Percentiles rank a stretch among this genome's conserved stretches.
Evolutionary conservation across 495 filamentous ascomycete genomes (phyloP).

Genomic region (Lasiosphaeria miniovina): DNA sequence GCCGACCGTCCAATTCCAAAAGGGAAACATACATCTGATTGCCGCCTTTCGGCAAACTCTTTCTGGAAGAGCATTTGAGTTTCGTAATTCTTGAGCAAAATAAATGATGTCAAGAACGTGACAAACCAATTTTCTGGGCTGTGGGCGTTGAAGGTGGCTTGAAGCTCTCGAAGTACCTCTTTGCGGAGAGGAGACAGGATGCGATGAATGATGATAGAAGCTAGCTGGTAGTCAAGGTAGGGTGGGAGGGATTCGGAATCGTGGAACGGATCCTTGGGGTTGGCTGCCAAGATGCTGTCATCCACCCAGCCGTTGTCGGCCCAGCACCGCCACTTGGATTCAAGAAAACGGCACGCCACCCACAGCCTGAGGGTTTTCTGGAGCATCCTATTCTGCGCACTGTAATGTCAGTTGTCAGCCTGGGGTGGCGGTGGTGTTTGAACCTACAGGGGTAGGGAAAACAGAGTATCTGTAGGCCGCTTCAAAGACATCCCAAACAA

Average conservation of each 20-base stretch:
- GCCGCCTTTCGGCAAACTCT: conserved; percentile 30
- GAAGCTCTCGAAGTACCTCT: conserved; percentile 30
- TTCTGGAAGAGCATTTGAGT: conserved; percentile 34
- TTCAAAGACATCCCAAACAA: conserved; percentile 39
- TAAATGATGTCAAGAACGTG: conserved; percentile 36
- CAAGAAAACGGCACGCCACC: conserved; percentile 39
- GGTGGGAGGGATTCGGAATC: conserved; percentile 34
- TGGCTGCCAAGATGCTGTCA: conserved; percentile 24
- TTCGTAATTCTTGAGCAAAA: conserved; percentile 43
- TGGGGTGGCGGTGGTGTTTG: neutral
- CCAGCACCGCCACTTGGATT: conserved; percentile 38
- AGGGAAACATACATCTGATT: conserved; percentile 19
- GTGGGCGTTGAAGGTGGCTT: conserved; percentile 31
- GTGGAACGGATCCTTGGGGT: conserved; percentile 30
- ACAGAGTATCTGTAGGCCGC: conserved; percentile 31
- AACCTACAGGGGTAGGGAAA: conserved; percentile 31
- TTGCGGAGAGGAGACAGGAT: conserved; percentile 32
- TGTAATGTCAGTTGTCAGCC: neutral
- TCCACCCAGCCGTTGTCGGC: conserved; percentile 24
- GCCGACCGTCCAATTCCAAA: neutral
- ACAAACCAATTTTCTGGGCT: conserved; percentile 37
- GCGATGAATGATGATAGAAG: conserved; percentile 37
- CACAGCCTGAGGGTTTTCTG: conserved; percentile 35
- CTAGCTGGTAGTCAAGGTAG: conserved; percentile 39
- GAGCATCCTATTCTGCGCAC: conserved; percentile 34